Evolutionary conservation across 2,329 filamentous ascomycete species (phyloP).

Genomic region (Colletotrichum theobromicola): DNA sequence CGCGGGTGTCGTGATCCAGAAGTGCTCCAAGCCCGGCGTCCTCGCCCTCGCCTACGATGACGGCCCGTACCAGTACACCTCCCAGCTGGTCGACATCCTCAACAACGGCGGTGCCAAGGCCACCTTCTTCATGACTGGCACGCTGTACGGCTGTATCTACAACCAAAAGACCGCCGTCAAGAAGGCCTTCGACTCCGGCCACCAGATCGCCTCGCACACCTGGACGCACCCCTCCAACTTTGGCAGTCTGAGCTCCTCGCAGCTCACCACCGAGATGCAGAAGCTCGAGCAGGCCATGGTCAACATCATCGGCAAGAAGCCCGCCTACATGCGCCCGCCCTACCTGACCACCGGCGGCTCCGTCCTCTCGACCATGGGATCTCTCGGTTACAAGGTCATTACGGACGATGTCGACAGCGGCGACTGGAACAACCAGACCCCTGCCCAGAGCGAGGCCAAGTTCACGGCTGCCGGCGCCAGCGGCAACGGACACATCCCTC

Average conservation of each 20-base stretch:
- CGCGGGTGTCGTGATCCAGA: slow-evolving; percentile 48
- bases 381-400: slow-evolving; percentile 63
- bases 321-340: slow-evolving; percentile 54
- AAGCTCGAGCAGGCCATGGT: slow-evolving; percentile 55
- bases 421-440: slow-evolving; percentile 62
- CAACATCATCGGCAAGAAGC: slow-evolving; percentile 53
- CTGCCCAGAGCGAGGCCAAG: slow-evolving; percentile 55
- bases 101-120: slow-evolving; percentile 53
- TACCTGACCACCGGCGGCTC: slow-evolving; percentile 53
- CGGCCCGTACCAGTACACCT: slow-evolving; percentile 55
- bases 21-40: slow-evolving; percentile 47
- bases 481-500: slow-evolving; percentile 57
- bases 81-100: slow-evolving; percentile 54
- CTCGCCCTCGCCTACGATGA: slow-evolving; percentile 61
- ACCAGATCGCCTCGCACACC: slow-evolving; percentile 60
- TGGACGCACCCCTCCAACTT: slow-evolving; percentile 55
- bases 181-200: slow-evolving; percentile 53
- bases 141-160: slow-evolving; percentile 56
- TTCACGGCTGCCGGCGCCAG: slow-evolving; percentile 50
- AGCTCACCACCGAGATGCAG: slow-evolving; percentile 53
- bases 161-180: slow-evolving; percentile 57
- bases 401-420: slow-evolving; percentile 67
- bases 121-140: slow-evolving; percentile 60
- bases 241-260: slow-evolving; percentile 39
- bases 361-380: slow-evolving; percentile 44